phyloP scores from a whole-genome alignment of 768 basidiomycete genomes.

The Russula dissimulans region DNA sequence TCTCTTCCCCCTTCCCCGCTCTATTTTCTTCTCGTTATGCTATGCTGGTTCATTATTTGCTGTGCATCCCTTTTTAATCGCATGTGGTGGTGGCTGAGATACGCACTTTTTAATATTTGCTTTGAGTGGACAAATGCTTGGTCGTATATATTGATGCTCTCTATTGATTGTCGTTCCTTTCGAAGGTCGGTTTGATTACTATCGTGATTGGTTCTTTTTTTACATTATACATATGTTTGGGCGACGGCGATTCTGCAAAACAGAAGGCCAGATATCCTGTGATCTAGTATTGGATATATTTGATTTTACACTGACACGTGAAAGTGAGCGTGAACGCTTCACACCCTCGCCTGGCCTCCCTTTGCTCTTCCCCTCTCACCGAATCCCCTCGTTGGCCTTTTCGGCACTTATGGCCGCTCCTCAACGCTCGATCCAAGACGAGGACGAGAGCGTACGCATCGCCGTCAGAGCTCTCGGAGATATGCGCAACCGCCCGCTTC shows the following conservation, averaged over 20 bases:
- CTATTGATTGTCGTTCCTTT: slow-evolving; percentile 5
- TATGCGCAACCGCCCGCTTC: slow-evolving; percentile 40
- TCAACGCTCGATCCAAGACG: slow-evolving; percentile 33
- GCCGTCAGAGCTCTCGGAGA: slow-evolving; percentile 69
- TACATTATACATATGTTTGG: slow-evolving; percentile 20
- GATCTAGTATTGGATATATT: slow-evolving; percentile 6
- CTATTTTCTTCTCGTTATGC: slow-evolving; percentile 8
- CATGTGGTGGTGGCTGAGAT: slow-evolving; percentile 7
- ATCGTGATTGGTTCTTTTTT: neutral
- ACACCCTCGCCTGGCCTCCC: too few relatives aligned
- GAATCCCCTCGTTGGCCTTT: too few relatives aligned
- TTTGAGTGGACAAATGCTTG: slow-evolving; percentile 12
- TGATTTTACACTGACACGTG: slow-evolving; percentile 4
- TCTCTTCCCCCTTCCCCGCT: neutral
- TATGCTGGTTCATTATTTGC: slow-evolving; percentile 14
- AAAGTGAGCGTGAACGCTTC: neutral
- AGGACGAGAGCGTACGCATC: slow-evolving; percentile 73
- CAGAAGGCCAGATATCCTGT: neutral
- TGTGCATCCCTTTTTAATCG: slow-evolving; percentile 7
- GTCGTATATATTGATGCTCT: slow-evolving; percentile 17
- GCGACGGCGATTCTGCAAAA: slow-evolving; percentile 14
- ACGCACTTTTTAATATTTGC: slow-evolving; percentile 13
- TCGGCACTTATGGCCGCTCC: neutral
- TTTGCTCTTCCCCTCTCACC: neutral
- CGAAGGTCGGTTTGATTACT: slow-evolving; percentile 7